A percentile compares a stretch with the other conserved stretches of the same genome.
phyloP scores from a whole-genome alignment of 129 eudicot genomes.

The Smallanthus sonchifolius region DNA sequence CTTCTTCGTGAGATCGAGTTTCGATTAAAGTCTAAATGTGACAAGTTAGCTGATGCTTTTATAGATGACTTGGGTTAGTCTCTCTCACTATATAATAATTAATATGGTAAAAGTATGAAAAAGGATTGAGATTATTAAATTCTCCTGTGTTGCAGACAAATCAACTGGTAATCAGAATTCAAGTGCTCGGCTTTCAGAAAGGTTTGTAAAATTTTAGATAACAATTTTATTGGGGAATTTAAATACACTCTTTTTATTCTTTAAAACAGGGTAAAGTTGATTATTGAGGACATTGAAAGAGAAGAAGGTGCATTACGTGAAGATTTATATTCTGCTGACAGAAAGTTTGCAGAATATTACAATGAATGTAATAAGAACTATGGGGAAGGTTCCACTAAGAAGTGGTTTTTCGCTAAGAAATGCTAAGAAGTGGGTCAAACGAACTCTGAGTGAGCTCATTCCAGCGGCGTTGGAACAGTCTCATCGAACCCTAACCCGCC shows the following conservation, averaged over 20 bases:
- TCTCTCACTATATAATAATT: neutral
- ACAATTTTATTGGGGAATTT: neutral
- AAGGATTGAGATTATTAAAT: neutral
- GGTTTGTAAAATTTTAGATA: slow-evolving; percentile 36
- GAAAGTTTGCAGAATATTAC: slow-evolving; percentile 97
- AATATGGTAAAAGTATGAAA: neutral
- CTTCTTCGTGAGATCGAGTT: slow-evolving; percentile 82
- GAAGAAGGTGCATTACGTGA: slow-evolving; percentile 89
- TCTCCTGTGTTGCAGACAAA: slow-evolving; percentile 43
- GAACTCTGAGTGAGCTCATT: no score
- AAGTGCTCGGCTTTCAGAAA: slow-evolving; percentile 92
- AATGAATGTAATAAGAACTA: slow-evolving; percentile 48
- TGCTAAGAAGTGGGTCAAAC: no score
- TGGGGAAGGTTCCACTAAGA: no score
- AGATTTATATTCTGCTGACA: slow-evolving; percentile 93
- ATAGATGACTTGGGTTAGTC: slow-evolving; percentile 75
- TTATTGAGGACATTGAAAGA: slow-evolving; percentile 96
- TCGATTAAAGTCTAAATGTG: slow-evolving; percentile 84
- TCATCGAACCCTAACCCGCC: no score
- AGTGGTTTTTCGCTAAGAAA: no score
- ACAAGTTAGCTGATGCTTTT: slow-evolving; percentile 79
- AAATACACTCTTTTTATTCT: neutral
- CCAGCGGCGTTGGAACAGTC: no score
- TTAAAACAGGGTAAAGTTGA: slow-evolving; percentile 74
- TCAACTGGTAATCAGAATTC: slow-evolving; percentile 61